Conservation (phyloP, 805 yeast species). For the Kluyveromyces siamensis region DNA sequence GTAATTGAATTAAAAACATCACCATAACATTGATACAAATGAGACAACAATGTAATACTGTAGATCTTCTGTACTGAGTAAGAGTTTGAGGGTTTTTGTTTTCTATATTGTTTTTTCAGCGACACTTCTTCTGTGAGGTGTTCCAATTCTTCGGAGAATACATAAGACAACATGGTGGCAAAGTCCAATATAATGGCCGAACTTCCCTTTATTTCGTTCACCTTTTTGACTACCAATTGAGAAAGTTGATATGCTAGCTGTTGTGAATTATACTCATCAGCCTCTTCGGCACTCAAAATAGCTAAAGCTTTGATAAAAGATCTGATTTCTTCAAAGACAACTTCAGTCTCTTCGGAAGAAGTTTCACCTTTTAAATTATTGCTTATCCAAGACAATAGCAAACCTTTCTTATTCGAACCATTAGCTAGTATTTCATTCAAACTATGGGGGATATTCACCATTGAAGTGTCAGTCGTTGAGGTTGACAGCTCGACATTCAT, state of each 20-base stretch:
- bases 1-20: slow-evolving; percentile 27
- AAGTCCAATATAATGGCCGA: slow-evolving; percentile 23
- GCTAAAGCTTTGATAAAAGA: background rate
- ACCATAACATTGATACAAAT: slow-evolving; percentile 27
- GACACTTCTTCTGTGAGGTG: slow-evolving; percentile 6
- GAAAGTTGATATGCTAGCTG: slow-evolving; percentile 7
- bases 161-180: slow-evolving; percentile 18
- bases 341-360: slow-evolving; percentile 2
- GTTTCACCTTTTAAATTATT: slow-evolving; percentile 9
- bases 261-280: background rate
- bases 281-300: background rate
- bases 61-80: slow-evolving; percentile 23
- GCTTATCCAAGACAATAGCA: slow-evolving; percentile 11
- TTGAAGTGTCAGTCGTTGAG: background rate
- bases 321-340: background rate
- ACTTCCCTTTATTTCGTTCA: slow-evolving; percentile 8
- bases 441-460: background rate
- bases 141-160: slow-evolving; percentile 21
- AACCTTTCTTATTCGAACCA: background rate
- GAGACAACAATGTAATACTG: slow-evolving; percentile 21
- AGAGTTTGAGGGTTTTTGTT: slow-evolving; percentile 15
- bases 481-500: background rate
- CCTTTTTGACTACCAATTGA: slow-evolving; percentile 12
- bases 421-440: background rate
- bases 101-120: slow-evolving; percentile 11